phyloP scores from a whole-genome alignment of 2,329 filamentous ascomycete genomes.

The Amesomyces nigricolor region DNA sequence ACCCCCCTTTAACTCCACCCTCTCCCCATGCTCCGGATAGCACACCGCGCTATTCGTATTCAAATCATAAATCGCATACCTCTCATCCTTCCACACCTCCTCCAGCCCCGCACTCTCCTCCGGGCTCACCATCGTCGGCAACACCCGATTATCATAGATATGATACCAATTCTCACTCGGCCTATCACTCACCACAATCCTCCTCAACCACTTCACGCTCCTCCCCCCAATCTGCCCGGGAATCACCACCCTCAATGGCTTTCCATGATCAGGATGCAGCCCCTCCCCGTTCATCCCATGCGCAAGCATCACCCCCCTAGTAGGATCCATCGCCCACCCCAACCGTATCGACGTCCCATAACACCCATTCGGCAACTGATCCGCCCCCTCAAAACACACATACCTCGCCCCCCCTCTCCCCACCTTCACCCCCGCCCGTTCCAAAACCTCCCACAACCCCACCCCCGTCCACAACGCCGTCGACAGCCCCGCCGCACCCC shows the following conservation, averaged over 20 bases:
- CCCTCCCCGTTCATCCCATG: conserved; percentile 86
- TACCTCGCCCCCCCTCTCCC: conserved; percentile 70
- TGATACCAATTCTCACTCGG: conserved; percentile 95
- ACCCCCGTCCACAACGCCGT: conserved; percentile 87
- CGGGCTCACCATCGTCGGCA: conserved; percentile 80
- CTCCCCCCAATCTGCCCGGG: conserved; percentile 88
- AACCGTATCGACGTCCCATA: conserved; percentile 86
- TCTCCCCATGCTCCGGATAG: conserved; percentile 74
- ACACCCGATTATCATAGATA: conserved; percentile 84
- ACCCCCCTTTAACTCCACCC: conserved; percentile 42
- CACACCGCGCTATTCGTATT: conserved; percentile 80
- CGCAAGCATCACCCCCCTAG: conserved; percentile 78
- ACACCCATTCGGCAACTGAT: conserved; percentile 79
- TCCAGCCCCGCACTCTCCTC: conserved; percentile 70
- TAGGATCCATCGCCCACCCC: conserved; percentile 80
- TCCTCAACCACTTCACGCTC: conserved; percentile 90
- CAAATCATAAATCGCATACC: conserved; percentile 89
- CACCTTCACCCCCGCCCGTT: conserved; percentile 52
- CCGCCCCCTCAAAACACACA: conserved; percentile 86
- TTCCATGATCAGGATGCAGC: conserved; percentile 78
- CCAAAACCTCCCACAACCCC: conserved; percentile 65
- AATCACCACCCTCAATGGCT: conserved; percentile 74
- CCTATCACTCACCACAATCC: conserved; percentile 66
- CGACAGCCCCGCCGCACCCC: conserved; percentile 81
- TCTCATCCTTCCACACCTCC: conserved; percentile 79